Evolutionary conservation across 2,329 filamentous ascomycete genomes (phyloP).

Genomic region (Exophiala mesophila): DNA sequence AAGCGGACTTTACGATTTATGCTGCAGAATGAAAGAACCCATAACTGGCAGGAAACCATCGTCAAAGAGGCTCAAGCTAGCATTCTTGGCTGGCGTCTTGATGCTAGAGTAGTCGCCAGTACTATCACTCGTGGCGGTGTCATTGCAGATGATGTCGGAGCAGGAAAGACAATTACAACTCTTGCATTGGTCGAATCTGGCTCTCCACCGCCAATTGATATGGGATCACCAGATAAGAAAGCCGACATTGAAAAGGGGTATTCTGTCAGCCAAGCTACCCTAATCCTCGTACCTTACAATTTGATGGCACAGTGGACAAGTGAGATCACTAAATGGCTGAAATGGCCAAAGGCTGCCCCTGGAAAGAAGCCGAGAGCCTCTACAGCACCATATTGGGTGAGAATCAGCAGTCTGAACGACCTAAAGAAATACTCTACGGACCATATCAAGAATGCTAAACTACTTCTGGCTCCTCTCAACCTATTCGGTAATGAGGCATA

Average conservation of each 20-base stretch:
- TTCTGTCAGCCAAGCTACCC: constrained; percentile 46
- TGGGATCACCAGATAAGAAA: no score
- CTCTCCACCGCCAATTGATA: no score
- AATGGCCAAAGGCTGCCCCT: not conserved
- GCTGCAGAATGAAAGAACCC: constrained; percentile 47
- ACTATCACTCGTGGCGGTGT: constrained; percentile 52
- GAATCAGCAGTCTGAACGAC: constrained; percentile 37
- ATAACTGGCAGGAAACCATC: constrained; percentile 49
- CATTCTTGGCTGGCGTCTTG: constrained; percentile 53
- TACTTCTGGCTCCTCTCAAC: constrained; percentile 52
- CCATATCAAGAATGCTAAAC: constrained; percentile 46
- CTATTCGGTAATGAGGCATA: constrained; percentile 48
- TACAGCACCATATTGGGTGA: constrained; percentile 40
- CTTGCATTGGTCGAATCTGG: no score
- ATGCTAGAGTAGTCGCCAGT: constrained; percentile 41
- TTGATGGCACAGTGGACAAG: constrained; percentile 55
- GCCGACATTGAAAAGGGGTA: constrained; percentile 32
- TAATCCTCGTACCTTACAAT: constrained; percentile 55
- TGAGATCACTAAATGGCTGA: constrained; percentile 47
- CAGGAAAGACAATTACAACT: constrained; percentile 61
- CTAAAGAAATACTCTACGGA: constrained; percentile 41
- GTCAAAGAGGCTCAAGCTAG: constrained; percentile 52
- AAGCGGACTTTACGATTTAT: constrained; percentile 55
- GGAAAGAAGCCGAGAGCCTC: not conserved
- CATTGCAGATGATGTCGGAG: constrained; percentile 60